These are phyloP conservation scores for Kwoniella sp. DNA, from an alignment of 768 basidiomycete genomes.

Conservation along the genomic window DNA sequence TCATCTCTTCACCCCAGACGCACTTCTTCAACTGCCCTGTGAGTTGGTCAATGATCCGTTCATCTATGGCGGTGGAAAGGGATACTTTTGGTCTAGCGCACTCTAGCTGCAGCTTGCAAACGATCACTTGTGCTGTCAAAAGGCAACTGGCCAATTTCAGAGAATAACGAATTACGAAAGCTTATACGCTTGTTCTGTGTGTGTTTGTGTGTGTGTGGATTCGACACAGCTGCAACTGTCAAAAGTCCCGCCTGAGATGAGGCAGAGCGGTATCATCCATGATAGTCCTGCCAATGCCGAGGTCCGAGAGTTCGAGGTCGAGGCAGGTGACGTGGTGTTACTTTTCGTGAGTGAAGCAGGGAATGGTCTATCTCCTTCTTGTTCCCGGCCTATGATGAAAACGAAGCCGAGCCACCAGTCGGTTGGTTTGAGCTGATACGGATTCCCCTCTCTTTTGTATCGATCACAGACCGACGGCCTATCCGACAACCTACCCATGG, in stretches of 20 bases:
- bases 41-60: slow-evolving; percentile 8
- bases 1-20: slow-evolving; percentile 45
- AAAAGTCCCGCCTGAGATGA: slow-evolving; percentile 27
- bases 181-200: too few relatives aligned
- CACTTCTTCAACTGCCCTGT: slow-evolving; percentile 56
- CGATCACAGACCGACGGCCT: slow-evolving; percentile 54
- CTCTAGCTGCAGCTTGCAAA: too few relatives aligned
- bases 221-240: slow-evolving; percentile 32
- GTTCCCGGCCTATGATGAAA: neutral
- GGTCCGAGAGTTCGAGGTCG: slow-evolving; percentile 36
- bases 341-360: slow-evolving; percentile 52
- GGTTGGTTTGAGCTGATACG: slow-evolving; percentile 2
- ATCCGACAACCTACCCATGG: slow-evolving; percentile 52
- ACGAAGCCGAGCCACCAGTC: too few relatives aligned
- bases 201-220: too few relatives aligned
- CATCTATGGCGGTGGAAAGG: neutral
- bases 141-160: neutral
- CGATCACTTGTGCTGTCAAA: too few relatives aligned
- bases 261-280: slow-evolving; percentile 28
- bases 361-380: neutral
- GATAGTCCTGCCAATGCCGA: slow-evolving; percentile 49
- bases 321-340: slow-evolving; percentile 51
- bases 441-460: neutral
- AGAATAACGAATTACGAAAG: neutral
- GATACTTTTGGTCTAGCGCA: too few relatives aligned